phyloP scores from a whole-genome alignment of 306 rosid genomes.

The Sicyos baderoa region DNA sequence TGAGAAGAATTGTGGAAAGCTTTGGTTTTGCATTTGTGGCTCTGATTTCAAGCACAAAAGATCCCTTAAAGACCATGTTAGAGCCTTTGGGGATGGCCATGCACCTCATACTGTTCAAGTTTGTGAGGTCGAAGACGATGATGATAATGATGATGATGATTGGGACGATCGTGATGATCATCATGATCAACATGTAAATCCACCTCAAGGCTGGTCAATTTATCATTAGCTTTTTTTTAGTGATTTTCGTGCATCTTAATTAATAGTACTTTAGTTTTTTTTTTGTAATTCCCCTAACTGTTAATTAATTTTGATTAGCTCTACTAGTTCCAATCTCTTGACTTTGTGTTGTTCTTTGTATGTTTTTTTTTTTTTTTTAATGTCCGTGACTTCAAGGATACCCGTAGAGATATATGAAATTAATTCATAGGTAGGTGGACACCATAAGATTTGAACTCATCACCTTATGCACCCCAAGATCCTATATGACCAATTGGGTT shows the following conservation, averaged over 20 bases:
- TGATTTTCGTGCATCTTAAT: not conserved
- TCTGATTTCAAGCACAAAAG: conserved; percentile 94
- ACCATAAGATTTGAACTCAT: no score
- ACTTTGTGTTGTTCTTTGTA: not conserved
- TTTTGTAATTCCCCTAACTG: conserved; percentile 12
- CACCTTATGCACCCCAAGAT: no score
- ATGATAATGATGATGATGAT: not conserved
- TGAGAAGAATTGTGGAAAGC: conserved; percentile 91
- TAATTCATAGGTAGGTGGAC: no score
- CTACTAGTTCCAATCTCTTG: not conserved
- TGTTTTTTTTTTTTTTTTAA: no score
- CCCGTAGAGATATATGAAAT: no score
- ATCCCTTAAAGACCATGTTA: conserved; percentile 79
- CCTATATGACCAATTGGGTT: no score
- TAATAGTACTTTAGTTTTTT: not conserved
- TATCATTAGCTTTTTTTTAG: conserved; percentile 5
- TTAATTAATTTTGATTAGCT: conserved; percentile 25
- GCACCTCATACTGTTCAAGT: conserved; percentile 56
- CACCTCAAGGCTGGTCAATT: conserved; percentile 25
- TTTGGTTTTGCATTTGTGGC: conserved; percentile 94
- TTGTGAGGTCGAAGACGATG: conserved; percentile 29
- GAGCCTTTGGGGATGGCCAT: conserved; percentile 78
- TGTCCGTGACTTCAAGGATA: no score
- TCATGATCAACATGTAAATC: not conserved
- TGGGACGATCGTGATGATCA: no score